A percentile compares a stretch with the other conserved stretches of the same genome.
phyloP scores from a whole-genome alignment of 768 basidiomycete genomes.

The Tulasnella calospora region DNA sequence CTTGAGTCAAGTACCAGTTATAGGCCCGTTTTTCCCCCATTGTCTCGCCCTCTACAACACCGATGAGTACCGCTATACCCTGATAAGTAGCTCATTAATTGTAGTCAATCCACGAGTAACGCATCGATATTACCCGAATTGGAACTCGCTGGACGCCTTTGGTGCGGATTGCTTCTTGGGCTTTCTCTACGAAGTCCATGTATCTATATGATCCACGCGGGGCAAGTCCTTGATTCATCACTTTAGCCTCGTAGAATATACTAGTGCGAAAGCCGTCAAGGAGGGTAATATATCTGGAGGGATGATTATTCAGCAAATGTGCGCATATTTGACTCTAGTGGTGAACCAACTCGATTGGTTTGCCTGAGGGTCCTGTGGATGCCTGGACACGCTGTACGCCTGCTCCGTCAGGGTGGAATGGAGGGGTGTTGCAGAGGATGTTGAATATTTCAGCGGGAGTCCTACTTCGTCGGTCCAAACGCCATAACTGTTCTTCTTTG shows the following conservation, averaged over 20 bases:
- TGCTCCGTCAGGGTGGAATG: neutral
- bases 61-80: neutral
- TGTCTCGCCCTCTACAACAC: neutral
- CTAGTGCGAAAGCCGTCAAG: neutral
- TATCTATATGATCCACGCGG: neutral
- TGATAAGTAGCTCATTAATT: neutral
- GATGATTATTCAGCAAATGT: neutral
- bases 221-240: neutral
- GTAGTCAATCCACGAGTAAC: neutral
- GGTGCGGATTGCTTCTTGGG: neutral
- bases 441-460: neutral
- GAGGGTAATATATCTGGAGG: neutral
- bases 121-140: neutral
- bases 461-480: neutral
- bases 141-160: neutral
- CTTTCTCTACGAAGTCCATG: neutral
- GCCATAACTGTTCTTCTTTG: neutral
- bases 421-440: neutral
- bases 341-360: neutral
- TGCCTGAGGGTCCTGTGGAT: neutral
- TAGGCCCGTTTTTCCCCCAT: neutral
- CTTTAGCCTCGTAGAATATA: neutral
- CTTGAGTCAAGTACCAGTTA: constrained; percentile 8
- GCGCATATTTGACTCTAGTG: neutral
- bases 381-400: neutral